A percentile compares a stretch with the other conserved stretches of the same genome.
Conservation (phyloP, 2,329 filamentous ascomycete genomes). For the Hymenoscyphus scutula region DNA sequence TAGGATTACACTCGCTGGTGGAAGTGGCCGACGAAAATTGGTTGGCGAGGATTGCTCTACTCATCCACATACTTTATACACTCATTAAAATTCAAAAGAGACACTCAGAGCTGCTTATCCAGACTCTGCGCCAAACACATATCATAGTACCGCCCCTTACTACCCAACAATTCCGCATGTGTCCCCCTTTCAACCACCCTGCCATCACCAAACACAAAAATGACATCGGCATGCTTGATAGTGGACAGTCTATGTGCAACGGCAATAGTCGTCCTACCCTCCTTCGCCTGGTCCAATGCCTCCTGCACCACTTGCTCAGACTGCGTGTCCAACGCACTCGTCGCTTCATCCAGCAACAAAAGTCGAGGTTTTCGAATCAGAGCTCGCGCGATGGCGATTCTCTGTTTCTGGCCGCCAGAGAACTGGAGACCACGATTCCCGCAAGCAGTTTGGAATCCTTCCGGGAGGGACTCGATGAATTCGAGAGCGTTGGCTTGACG, state of each 20-base stretch:
- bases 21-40: too few relatives aligned
- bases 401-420: constrained; percentile 54
- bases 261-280: constrained; percentile 64
- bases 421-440: constrained; percentile 46
- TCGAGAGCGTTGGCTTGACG: constrained; percentile 49
- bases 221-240: constrained; percentile 66
- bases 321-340: constrained; percentile 71
- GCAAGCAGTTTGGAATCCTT: constrained; percentile 47
- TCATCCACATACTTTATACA: too few relatives aligned
- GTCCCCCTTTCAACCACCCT: constrained; percentile 21
- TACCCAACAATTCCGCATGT: constrained; percentile 51
- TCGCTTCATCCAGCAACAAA: constrained; percentile 74
- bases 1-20: too few relatives aligned
- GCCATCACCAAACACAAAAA: constrained; percentile 22
- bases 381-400: constrained; percentile 52
- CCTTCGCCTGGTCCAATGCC: constrained; percentile 47
- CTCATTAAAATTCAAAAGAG: too few relatives aligned
- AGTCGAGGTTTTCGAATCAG: constrained; percentile 49
- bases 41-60: too few relatives aligned
- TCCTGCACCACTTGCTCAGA: constrained; percentile 75
- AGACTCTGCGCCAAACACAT: constrained; percentile 67
- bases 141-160: constrained; percentile 57
- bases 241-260: constrained; percentile 75
- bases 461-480: constrained; percentile 49
- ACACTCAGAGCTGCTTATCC: constrained; percentile 32